Evolutionary conservation across 129 eudicot species (phyloP), one percentile per base, ranked within the genome.

Genomic region (Helichrysum umbraculigerum): DNA sequence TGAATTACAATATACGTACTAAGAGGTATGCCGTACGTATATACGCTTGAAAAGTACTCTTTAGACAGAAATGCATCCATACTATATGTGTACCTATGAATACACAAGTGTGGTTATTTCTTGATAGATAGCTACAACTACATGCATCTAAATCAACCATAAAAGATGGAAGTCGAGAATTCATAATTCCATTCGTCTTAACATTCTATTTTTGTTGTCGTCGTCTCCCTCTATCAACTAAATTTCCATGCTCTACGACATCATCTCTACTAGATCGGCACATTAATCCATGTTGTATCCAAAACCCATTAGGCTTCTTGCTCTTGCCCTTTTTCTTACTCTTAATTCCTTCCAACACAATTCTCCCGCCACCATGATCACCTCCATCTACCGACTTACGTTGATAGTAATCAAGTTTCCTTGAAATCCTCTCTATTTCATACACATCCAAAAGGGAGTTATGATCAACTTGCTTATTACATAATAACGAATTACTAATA

Each of bases 391-490:
- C 21, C 7, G 42, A 39, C 32, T 62, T 74, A n/a, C 68, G 28
- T 25, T 61, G 19, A 12, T 83, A 85, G 16, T 74, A 30, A 76
- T 80, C 81, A 5, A 83, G 79, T 20, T 85, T 85, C 74, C 29
- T 83, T 6, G 92, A 83, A 60, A 90, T 87, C 32, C 82, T 75
- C 71, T 85, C 83, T 51, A 83, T 90, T 68, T 90, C 96, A 35
- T 87, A 83, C 39, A n/a, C 25, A 75, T 90, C 92, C 19, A 87
- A 67, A 68, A 87, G 90, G 28, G 96, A 85, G 11, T 65, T 81
- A 47, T 14, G 54, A 19, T 44, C 72, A 61, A 69, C 59, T 4
- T 62, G 42, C 12, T 63, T 66, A 20, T 30, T 68, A 29, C 82
- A 35, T 14, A 82, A 56, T 52, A 28, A 6, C 28, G 60, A 22